Conservation (phyloP, 441 rosid genomes). For the Erodium chrysanthum region DNA sequence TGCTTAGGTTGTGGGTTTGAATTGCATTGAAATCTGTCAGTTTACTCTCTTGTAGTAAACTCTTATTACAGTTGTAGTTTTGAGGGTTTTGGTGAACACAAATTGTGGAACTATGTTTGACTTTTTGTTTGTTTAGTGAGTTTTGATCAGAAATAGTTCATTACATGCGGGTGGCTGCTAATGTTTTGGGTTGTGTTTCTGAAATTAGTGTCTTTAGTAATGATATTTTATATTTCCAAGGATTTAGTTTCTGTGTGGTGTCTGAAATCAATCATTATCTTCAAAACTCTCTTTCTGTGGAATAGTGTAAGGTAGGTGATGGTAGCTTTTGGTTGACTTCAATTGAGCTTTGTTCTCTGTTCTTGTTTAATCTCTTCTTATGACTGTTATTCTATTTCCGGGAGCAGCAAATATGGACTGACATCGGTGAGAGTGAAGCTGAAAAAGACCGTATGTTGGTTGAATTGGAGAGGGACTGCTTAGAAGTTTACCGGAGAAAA, state of each 20-base stretch:
- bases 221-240: neutral
- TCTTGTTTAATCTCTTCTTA: neutral
- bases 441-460: slow-evolving; percentile 74
- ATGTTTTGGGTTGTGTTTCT: slow-evolving; percentile 2
- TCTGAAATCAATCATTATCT: neutral
- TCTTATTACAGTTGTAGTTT: neutral
- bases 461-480: slow-evolving; percentile 85
- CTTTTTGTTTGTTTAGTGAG: slow-evolving; percentile 1
- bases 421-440: slow-evolving; percentile 79
- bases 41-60: neutral
- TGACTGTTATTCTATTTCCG: slow-evolving; percentile 11
- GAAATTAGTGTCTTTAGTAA: neutral
- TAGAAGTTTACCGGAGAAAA: slow-evolving; percentile 78
- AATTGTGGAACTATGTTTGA: neutral
- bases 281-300: neutral
- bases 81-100: slow-evolving; percentile 2
- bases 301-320: slow-evolving; percentile 2
- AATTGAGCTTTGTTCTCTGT: neutral
- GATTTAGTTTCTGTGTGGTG: neutral
- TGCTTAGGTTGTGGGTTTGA: neutral
- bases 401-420: slow-evolving; percentile 94
- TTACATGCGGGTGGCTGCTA: neutral
- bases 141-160: neutral
- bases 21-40: neutral
- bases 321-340: neutral